Evolutionary conservation across 1,284 basidiomycete genomes (phyloP).

Genomic region (Taiwanofungus camphoratus): DNA sequence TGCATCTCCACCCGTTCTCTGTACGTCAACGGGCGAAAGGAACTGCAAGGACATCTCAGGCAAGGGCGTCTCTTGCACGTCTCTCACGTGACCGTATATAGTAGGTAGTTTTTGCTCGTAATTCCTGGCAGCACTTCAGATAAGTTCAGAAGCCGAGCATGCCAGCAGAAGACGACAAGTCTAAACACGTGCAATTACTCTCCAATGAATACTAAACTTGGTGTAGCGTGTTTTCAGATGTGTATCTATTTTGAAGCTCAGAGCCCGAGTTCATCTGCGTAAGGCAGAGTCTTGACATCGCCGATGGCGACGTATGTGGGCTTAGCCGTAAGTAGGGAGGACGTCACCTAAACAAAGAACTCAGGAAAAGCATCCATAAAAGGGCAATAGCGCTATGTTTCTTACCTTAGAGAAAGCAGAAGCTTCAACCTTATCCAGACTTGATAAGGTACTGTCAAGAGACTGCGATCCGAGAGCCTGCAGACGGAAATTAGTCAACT

Average conservation of each 20-base stretch:
- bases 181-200: too few species aligned
- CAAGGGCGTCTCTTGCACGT: too few species aligned
- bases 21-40: too few species aligned
- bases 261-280: conserved; percentile 81
- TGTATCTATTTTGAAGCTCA: conserved; percentile 23
- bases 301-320: conserved; percentile 87
- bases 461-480: conserved; percentile 60
- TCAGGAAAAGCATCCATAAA: conserved; percentile 6
- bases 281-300: conserved; percentile 70
- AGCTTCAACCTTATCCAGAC: conserved; percentile 58
- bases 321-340: conserved; percentile 56
- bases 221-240: conserved; percentile 4
- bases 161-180: too few species aligned
- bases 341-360: conserved; percentile 17
- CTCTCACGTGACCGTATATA: too few species aligned
- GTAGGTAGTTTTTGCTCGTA: too few species aligned
- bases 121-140: too few species aligned
- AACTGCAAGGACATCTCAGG: too few species aligned
- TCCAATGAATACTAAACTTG: conserved; percentile 1
- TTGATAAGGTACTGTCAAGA: conserved; percentile 46
- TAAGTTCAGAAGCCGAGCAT: too few species aligned
- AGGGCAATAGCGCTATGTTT: conserved; percentile 1
- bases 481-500: background rate
- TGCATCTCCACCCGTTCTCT: too few species aligned
- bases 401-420: conserved; percentile 60